These are phyloP conservation scores for Aspergillus floridensis DNA, from an alignment of 2,329 filamentous ascomycete genomes.

Conservation along the genomic window DNA sequence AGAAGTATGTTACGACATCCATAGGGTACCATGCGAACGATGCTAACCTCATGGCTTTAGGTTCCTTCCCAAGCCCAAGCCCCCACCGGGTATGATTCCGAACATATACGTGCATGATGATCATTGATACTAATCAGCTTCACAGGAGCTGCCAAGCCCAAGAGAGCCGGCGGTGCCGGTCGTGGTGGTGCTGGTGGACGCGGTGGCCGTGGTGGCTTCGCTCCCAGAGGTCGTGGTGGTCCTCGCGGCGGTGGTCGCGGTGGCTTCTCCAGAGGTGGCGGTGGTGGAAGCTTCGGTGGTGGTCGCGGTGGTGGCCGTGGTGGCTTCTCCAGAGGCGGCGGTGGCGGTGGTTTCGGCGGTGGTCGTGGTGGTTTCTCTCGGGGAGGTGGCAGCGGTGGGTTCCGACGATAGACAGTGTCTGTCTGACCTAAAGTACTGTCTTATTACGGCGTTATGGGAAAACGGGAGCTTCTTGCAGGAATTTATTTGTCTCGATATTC, in stretches of 20 bases:
- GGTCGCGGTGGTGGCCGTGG: slow-evolving; percentile 53
- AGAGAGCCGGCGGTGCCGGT: slow-evolving; percentile 63
- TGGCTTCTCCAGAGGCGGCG: slow-evolving; percentile 41
- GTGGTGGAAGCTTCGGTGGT: slow-evolving; percentile 22
- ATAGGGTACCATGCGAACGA: background rate
- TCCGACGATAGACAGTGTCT: slow-evolving; percentile 27
- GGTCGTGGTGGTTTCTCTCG: slow-evolving; percentile 38
- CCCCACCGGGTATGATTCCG: slow-evolving; percentile 49
- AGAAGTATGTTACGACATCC: slow-evolving; percentile 57
- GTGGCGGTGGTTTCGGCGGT: slow-evolving; percentile 46
- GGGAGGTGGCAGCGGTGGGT: slow-evolving; percentile 28
- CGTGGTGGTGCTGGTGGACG: slow-evolving; percentile 47
- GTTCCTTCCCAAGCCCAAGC: slow-evolving; percentile 93
- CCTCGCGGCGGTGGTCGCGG: slow-evolving; percentile 40
- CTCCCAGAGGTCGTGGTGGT: slow-evolving; percentile 54
- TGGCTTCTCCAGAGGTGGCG: slow-evolving; percentile 44
- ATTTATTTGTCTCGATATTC: slow-evolving; percentile 34
- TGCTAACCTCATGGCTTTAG: slow-evolving; percentile 36
- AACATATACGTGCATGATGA: background rate
- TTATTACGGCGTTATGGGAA: slow-evolving; percentile 46
- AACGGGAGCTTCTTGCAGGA: slow-evolving; percentile 39
- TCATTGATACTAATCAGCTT: slow-evolving; percentile 25
- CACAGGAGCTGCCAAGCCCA: slow-evolving; percentile 66
- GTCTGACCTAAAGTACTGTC: slow-evolving; percentile 32
- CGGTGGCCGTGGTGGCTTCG: slow-evolving; percentile 44